Conservation (phyloP, 1,284 basidiomycete species). For the Microbotryomycetes sp. region DNA sequence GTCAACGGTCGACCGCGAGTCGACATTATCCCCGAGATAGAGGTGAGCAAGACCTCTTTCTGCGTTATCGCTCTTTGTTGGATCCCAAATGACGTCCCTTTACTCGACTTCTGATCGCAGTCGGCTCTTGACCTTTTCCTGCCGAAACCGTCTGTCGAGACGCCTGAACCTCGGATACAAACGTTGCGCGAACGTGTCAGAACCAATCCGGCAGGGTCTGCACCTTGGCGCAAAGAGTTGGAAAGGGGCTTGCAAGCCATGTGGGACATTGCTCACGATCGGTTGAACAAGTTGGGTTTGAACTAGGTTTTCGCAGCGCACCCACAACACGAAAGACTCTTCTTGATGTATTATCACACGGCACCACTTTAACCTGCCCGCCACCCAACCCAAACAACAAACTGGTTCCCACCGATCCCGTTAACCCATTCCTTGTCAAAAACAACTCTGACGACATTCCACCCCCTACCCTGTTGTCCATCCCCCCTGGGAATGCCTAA, state of each 20-base stretch:
- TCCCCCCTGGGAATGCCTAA: neutral
- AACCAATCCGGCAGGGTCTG: conserved; percentile 29
- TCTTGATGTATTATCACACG: neutral
- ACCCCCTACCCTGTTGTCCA: neutral
- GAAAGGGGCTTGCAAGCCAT: conserved; percentile 64
- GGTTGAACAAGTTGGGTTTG: conserved; percentile 38
- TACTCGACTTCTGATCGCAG: neutral
- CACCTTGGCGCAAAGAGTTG: conserved; percentile 57
- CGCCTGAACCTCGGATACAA: conserved; percentile 42
- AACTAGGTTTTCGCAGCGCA: neutral
- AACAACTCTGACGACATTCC: conserved; percentile 10
- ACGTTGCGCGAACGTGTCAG: conserved; percentile 38
- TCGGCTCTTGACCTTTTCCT: conserved; percentile 44
- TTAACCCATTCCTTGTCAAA: neutral
- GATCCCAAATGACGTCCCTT: neutral
- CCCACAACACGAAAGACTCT: neutral
- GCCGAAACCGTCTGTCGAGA: conserved; percentile 36
- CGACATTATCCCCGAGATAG: conserved; percentile 69
- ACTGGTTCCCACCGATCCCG: conserved; percentile 1
- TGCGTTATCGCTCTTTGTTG: neutral
- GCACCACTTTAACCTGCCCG: neutral
- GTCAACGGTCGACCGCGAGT: conserved; percentile 72
- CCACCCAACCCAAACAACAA: conserved; percentile 19
- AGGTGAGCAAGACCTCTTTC: no score
- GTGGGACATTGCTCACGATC: conserved; percentile 63